Percentiles rank a stretch among this genome's conserved stretches.
phyloP scores from a whole-genome alignment of 2,329 filamentous ascomycete genomes.

The Penicillium sp. region DNA sequence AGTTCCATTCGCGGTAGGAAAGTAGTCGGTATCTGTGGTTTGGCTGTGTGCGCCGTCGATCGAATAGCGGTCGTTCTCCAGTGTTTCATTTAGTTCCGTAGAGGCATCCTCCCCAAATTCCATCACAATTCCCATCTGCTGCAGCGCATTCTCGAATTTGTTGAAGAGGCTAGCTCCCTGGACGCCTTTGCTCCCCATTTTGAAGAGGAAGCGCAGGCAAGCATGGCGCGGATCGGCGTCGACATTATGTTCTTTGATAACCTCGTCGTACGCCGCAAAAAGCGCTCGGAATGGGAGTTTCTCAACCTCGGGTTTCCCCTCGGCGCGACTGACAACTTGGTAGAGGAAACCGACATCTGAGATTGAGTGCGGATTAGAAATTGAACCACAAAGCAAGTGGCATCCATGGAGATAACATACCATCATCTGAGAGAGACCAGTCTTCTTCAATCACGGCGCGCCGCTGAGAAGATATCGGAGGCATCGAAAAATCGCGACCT shows the following conservation, averaged over 20 bases:
- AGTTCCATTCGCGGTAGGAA: slow-evolving; percentile 27
- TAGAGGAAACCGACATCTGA: slow-evolving; percentile 74
- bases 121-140: slow-evolving; percentile 65
- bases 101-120: slow-evolving; percentile 52
- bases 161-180: slow-evolving; percentile 58
- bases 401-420: slow-evolving; percentile 33
- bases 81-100: slow-evolving; percentile 31
- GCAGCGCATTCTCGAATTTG: slow-evolving; percentile 65
- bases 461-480: slow-evolving; percentile 43
- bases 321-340: slow-evolving; percentile 67
- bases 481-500: slow-evolving; percentile 48
- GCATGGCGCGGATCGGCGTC: slow-evolving; percentile 69
- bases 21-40: slow-evolving; percentile 15
- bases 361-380: slow-evolving; percentile 1
- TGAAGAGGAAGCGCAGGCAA: slow-evolving; percentile 72
- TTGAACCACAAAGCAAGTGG: neutral
- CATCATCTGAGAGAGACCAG: slow-evolving; percentile 55
- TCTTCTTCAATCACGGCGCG: slow-evolving; percentile 40
- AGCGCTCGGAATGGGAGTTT: slow-evolving; percentile 69
- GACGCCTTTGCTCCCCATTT: slow-evolving; percentile 60
- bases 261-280: slow-evolving; percentile 72
- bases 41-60: slow-evolving; percentile 22
- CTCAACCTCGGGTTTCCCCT: slow-evolving; percentile 60
- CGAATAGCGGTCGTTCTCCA: slow-evolving; percentile 26
- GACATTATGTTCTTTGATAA: slow-evolving; percentile 65